phyloP scores from a whole-genome alignment of 1,284 basidiomycete species.

The Pseudozyma flocculosa region DNA sequence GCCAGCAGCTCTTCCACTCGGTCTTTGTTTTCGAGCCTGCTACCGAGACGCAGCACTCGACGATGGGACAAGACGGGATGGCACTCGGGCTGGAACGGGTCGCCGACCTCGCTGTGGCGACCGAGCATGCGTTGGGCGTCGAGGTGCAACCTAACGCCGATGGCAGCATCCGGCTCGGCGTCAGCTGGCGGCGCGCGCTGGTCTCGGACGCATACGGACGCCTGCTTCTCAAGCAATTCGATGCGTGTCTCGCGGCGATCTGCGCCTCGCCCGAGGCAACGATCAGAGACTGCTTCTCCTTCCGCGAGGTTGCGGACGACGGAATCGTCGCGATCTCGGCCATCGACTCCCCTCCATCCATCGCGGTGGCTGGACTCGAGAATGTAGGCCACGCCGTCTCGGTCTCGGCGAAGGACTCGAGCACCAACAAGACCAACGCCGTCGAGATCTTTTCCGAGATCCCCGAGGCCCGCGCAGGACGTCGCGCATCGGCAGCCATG shows the following conservation, averaged over 20 bases:
- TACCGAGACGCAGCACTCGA: neutral
- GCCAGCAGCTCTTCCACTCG: slow-evolving; percentile 49
- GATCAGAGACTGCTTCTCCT: slow-evolving; percentile 2
- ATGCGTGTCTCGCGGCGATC: slow-evolving; percentile 24
- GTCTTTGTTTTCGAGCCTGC: slow-evolving; percentile 55
- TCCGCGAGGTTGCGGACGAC: slow-evolving; percentile 1
- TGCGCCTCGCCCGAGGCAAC: slow-evolving; percentile 9
- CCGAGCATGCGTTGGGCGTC: slow-evolving; percentile 51
- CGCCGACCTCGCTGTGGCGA: slow-evolving; percentile 41
- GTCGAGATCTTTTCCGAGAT: slow-evolving; percentile 35
- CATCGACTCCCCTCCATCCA: too few species aligned
- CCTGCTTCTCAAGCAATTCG: slow-evolving; percentile 37
- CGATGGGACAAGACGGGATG: too few species aligned
- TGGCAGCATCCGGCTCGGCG: slow-evolving; percentile 26
- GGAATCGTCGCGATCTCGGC: too few species aligned
- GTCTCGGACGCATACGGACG: slow-evolving; percentile 28
- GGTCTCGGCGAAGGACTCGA: too few species aligned
- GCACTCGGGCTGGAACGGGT: slow-evolving; percentile 7
- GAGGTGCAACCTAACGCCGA: slow-evolving; percentile 36
- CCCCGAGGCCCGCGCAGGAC: slow-evolving; percentile 1
- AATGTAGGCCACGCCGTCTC: too few species aligned
- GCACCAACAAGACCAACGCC: slow-evolving; percentile 2
- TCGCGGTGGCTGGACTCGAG: too few species aligned
- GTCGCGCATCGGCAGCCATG: slow-evolving; percentile 6
- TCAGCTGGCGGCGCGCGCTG: slow-evolving; percentile 29